These are phyloP conservation scores for Diaporthe citriasiana DNA, from an alignment of 2,329 filamentous ascomycete species.

Conservation along the genomic window DNA sequence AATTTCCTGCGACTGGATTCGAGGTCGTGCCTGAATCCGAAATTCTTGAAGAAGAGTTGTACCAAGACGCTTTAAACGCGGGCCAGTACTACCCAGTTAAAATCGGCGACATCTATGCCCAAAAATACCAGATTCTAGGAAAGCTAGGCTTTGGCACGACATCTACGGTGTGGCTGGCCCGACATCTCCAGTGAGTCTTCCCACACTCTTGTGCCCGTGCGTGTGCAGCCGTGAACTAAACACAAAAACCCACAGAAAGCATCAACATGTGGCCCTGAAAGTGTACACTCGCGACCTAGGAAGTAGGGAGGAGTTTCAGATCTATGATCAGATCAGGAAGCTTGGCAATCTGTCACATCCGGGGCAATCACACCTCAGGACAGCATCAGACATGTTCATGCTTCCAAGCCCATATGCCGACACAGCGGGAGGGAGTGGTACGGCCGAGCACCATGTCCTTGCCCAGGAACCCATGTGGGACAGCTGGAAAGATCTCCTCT, in stretches of 20 bases:
- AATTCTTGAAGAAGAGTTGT: conserved; percentile 10
- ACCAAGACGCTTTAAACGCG: not conserved
- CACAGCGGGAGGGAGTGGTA: not conserved
- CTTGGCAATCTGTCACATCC: not conserved
- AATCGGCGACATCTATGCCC: not conserved
- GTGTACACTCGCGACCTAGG: not conserved
- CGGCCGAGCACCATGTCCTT: not conserved
- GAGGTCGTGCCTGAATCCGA: not conserved
- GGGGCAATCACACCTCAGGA: not conserved
- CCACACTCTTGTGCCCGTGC: too few species aligned
- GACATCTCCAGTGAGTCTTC: not conserved
- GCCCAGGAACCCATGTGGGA: conserved; percentile 18
- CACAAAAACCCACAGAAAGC: not conserved
- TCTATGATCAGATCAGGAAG: not conserved
- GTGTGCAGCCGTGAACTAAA: not conserved
- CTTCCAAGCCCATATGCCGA: not conserved
- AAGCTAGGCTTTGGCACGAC: conserved; percentile 9
- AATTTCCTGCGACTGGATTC: not conserved
- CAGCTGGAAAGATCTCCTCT: conserved; percentile 10
- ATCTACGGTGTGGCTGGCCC: conserved; percentile 20
- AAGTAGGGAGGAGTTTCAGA: not conserved
- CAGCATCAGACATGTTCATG: not conserved
- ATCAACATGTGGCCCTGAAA: conserved; percentile 3
- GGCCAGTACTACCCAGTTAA: not conserved
- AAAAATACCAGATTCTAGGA: not conserved